Evolutionary conservation across 2,329 filamentous ascomycete species (phyloP).

Genomic region (Mollisia scopiformis): DNA sequence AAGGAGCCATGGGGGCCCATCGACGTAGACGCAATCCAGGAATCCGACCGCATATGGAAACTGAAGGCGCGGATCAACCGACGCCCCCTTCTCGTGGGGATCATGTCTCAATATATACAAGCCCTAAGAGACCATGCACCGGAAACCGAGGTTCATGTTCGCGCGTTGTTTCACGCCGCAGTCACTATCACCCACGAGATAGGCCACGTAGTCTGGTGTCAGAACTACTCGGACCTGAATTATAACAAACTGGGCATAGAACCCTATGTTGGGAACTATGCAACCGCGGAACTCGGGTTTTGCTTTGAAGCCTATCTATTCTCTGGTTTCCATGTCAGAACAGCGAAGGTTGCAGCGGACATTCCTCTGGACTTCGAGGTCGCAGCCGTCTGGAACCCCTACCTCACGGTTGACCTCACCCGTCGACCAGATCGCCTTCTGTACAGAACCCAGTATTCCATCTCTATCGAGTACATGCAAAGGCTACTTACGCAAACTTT

Average conservation of each 20-base stretch:
- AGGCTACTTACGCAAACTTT: constrained; percentile 2
- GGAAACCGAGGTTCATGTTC: constrained; percentile 23
- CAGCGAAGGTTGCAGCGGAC: background rate
- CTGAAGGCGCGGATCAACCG: constrained; percentile 4
- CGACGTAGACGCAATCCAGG: background rate
- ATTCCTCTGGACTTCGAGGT: background rate
- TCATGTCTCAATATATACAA: constrained; percentile 29
- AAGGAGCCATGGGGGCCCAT: constrained; percentile 10
- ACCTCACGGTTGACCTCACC: constrained; percentile 5
- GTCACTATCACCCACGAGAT: constrained; percentile 34
- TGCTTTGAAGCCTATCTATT: background rate
- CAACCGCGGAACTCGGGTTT: constrained; percentile 25
- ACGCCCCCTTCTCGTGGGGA: constrained; percentile 27
- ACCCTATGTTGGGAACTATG: constrained; percentile 26
- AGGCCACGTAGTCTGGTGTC: constrained; percentile 30
- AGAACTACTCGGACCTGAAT: constrained; percentile 25
- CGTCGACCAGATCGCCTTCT: constrained; percentile 4
- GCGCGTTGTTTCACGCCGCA: constrained; percentile 29
- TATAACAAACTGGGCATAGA: constrained; percentile 15
- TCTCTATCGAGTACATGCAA: constrained; percentile 7
- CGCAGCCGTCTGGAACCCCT: constrained; percentile 1
- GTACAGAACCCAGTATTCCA: constrained; percentile 5
- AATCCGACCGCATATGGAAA: constrained; percentile 13
- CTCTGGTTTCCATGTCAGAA: background rate
- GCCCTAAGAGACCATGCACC: constrained; percentile 14